Evolutionary conservation across 2,329 filamentous ascomycete genomes (phyloP).

Genomic region (Ophiocordyceps robertsii): DNA sequence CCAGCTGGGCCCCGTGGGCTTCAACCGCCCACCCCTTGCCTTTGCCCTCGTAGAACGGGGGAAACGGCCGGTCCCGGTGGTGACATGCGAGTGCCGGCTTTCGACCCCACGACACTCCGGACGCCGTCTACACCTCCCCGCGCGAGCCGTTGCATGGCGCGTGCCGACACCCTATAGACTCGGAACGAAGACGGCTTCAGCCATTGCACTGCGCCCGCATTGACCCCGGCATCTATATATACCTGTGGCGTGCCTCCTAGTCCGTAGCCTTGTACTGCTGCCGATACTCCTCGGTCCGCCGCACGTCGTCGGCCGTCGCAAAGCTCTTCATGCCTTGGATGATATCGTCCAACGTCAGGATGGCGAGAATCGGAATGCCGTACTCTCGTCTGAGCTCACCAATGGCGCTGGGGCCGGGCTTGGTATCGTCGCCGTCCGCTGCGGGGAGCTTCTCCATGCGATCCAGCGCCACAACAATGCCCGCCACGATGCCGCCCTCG

Average conservation of each 20-base stretch:
- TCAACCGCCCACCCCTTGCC: too few relatives aligned
- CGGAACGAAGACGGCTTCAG: not conserved
- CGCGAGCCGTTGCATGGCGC: too few relatives aligned
- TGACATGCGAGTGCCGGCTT: too few relatives aligned
- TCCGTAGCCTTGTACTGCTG: conserved; percentile 48
- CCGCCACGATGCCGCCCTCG: conserved; percentile 73
- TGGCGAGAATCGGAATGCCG: conserved; percentile 69
- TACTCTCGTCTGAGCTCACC: conserved; percentile 75
- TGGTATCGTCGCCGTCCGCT: conserved; percentile 50
- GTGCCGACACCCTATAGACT: too few relatives aligned
- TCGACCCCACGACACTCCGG: too few relatives aligned
- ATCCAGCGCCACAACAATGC: conserved; percentile 81
- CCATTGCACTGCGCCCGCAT: not conserved
- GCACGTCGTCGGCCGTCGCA: conserved; percentile 48
- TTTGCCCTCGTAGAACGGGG: too few relatives aligned
- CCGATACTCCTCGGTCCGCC: conserved; percentile 62
- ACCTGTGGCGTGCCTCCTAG: conserved; percentile 13
- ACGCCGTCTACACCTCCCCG: too few relatives aligned
- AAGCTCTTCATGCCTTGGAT: conserved; percentile 52
- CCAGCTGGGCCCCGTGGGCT: too few relatives aligned
- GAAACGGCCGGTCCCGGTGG: too few relatives aligned
- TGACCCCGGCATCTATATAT: not conserved
- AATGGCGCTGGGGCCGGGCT: conserved; percentile 65
- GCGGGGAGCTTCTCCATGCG: conserved; percentile 69
- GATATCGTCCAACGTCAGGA: conserved; percentile 75